phyloP scores from a whole-genome alignment of 2,329 filamentous ascomycete genomes.

The Talaromyces sp. region DNA sequence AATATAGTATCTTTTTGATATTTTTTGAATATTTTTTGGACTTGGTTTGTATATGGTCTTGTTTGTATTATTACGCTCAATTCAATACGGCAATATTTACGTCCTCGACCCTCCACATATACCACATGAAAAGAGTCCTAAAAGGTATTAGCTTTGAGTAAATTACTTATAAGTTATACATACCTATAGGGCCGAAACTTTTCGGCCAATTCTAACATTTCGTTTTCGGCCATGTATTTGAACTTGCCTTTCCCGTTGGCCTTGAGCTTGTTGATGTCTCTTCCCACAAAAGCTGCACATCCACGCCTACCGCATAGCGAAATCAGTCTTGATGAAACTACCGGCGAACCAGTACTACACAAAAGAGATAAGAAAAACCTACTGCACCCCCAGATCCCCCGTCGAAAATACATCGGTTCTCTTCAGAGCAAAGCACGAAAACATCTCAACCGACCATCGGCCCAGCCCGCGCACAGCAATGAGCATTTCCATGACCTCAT shows the following conservation, averaged over 20 bases:
- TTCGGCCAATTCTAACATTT: slow-evolving; percentile 80
- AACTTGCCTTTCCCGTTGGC: slow-evolving; percentile 77
- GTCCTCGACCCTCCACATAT: slow-evolving; percentile 86
- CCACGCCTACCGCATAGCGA: slow-evolving; percentile 54
- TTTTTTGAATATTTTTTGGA: neutral
- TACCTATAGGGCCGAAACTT: slow-evolving; percentile 77
- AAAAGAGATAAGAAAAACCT: slow-evolving; percentile 30
- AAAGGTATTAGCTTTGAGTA: slow-evolving; percentile 15
- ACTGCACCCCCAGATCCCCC: slow-evolving; percentile 89
- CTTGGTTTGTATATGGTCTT: neutral
- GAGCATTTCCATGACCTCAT: slow-evolving; percentile 76
- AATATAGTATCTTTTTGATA: neutral
- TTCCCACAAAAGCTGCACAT: slow-evolving; percentile 82
- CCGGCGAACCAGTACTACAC: neutral
- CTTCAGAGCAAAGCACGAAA: slow-evolving; percentile 92
- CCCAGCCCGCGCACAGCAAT: slow-evolving; percentile 84
- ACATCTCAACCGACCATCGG: slow-evolving; percentile 95
- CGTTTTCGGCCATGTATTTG: slow-evolving; percentile 95
- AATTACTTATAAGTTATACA: slow-evolving; percentile 18
- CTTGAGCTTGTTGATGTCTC: slow-evolving; percentile 80
- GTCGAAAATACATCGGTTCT: slow-evolving; percentile 89
- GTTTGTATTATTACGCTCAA: neutral
- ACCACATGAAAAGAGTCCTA: slow-evolving; percentile 94
- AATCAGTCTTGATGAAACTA: neutral
- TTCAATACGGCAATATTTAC: slow-evolving; percentile 61